Conservation (phyloP, 2,329 filamentous ascomycete species). For the Penicillium sp. region DNA sequence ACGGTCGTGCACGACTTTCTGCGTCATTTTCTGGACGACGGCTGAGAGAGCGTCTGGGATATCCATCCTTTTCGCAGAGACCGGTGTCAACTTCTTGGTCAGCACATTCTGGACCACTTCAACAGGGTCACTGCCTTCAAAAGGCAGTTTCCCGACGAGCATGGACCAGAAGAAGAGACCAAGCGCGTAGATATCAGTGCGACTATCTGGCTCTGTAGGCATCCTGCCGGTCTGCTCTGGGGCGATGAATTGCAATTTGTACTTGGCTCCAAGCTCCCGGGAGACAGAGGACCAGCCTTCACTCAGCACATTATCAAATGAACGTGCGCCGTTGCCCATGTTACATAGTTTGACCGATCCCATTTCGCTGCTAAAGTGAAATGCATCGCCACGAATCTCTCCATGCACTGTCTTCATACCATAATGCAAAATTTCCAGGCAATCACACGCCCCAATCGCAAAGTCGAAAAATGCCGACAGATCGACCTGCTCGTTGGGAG, state of each 20-base stretch:
- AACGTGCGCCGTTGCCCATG: slow-evolving; percentile 80
- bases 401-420: slow-evolving; percentile 83
- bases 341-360: slow-evolving; percentile 75
- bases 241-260: slow-evolving; percentile 88
- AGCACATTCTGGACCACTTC: slow-evolving; percentile 92
- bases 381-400: slow-evolving; percentile 85
- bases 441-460: slow-evolving; percentile 82
- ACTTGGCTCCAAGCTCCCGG: slow-evolving; percentile 79
- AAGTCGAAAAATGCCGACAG: slow-evolving; percentile 83
- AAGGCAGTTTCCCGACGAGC: slow-evolving; percentile 75
- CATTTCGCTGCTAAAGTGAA: slow-evolving; percentile 75
- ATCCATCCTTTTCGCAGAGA: slow-evolving; percentile 76
- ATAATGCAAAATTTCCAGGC: slow-evolving; percentile 87
- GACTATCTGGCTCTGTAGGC: slow-evolving; percentile 84
- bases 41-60: slow-evolving; percentile 78
- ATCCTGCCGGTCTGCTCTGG: slow-evolving; percentile 93
- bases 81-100: slow-evolving; percentile 71
- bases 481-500: slow-evolving; percentile 61
- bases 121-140: slow-evolving; percentile 74
- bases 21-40: slow-evolving; percentile 89
- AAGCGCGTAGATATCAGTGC: slow-evolving; percentile 91
- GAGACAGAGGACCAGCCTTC: slow-evolving; percentile 83
- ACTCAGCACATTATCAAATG: slow-evolving; percentile 88
- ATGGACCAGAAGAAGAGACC: slow-evolving; percentile 88
- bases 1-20: slow-evolving; percentile 80